Percentiles rank a stretch among this genome's conserved stretches.
Conservation (phyloP, 164 flowering plant genomes). For the Tetracentron sinense region DNA sequence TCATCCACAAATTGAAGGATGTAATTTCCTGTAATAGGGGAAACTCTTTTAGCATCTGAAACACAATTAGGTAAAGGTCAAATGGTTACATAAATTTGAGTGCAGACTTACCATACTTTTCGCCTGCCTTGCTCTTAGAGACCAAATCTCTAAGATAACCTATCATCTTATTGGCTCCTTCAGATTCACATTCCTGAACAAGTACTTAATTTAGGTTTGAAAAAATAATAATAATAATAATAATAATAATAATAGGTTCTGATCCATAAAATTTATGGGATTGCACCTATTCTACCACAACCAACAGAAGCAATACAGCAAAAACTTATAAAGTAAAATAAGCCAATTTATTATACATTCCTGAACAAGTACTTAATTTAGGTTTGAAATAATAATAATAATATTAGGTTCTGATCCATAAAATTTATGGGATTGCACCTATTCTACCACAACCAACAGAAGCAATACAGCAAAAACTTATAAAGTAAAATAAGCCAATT, state of each 20-base stretch:
- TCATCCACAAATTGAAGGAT: constrained; percentile 89
- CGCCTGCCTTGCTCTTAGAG: constrained; percentile 75
- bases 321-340: neutral
- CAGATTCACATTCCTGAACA: constrained; percentile 91
- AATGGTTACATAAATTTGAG: neutral
- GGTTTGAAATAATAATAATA: no score
- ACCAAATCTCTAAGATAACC: constrained; percentile 69
- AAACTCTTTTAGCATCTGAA: constrained; percentile 13
- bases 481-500: neutral
- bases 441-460: neutral
- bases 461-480: neutral
- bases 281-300: neutral
- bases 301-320: constrained; percentile 1
- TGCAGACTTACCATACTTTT: constrained; percentile 63
- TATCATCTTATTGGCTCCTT: constrained; percentile 93
- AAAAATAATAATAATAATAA: no score
- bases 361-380: constrained; percentile 37
- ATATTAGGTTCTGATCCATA: neutral
- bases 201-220: no score
- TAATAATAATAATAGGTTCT: neutral
- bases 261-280: neutral
- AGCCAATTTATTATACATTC: constrained; percentile 43
- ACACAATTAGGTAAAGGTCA: neutral
- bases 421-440: neutral
- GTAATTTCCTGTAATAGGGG: constrained; percentile 55